Conservation (phyloP, 2,329 filamentous ascomycete species). For the Pestalotiopsis sp. region DNA sequence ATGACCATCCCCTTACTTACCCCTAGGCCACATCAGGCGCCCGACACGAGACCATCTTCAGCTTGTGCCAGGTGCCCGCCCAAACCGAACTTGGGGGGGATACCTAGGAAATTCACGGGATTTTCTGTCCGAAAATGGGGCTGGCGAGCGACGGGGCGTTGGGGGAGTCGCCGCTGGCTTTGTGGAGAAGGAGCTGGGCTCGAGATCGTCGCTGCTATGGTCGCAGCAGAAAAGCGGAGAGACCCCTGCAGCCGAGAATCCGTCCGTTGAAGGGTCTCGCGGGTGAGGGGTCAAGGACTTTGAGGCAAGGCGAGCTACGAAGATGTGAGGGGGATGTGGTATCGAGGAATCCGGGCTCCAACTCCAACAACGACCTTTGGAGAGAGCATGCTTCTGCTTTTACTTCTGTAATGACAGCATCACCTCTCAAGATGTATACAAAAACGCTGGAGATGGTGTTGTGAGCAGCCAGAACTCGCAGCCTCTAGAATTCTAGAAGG, state of each 20-base stretch:
- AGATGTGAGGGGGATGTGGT: background rate
- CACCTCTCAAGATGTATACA: background rate
- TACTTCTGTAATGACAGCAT: background rate
- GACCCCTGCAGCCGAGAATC: conserved; percentile 3
- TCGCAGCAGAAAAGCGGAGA: background rate
- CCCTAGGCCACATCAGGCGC: background rate
- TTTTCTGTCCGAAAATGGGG: background rate
- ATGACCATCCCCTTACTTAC: background rate
- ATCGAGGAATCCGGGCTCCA: background rate
- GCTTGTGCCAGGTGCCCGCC: too few relatives aligned
- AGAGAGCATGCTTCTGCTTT: background rate
- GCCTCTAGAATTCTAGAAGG: background rate
- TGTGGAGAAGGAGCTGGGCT: conserved; percentile 1
- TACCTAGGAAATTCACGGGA: background rate
- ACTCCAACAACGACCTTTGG: background rate
- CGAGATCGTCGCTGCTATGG: background rate
- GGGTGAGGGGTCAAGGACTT: background rate
- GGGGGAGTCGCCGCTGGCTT: background rate
- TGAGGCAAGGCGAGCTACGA: background rate
- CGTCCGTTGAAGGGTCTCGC: background rate
- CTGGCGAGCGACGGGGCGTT: background rate
- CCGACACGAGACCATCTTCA: background rate
- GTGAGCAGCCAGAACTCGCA: background rate
- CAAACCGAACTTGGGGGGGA: too few relatives aligned
- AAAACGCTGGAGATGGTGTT: background rate